These are phyloP conservation scores for Trichosanthes truncata DNA, from an alignment of 306 rosid species.

Conservation along the genomic window DNA sequence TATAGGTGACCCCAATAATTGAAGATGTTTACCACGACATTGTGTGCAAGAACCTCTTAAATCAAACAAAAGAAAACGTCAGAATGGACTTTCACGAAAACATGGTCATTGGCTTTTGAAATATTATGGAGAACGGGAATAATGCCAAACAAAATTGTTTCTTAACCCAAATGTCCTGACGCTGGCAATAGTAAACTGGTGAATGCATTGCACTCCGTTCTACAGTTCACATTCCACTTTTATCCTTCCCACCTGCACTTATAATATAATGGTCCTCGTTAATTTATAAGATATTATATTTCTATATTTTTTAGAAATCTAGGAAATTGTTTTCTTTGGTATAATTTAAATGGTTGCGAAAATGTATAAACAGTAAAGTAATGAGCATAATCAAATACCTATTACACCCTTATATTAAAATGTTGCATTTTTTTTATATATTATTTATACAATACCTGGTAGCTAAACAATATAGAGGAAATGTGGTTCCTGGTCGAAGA, in stretches of 20 bases:
- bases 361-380: neutral
- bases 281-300: too few relatives aligned
- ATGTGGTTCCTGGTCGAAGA: neutral
- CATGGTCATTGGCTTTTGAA: neutral
- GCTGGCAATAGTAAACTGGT: neutral
- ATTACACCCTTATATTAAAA: neutral
- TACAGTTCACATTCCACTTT: neutral
- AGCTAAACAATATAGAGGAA: neutral
- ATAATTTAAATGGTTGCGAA: neutral
- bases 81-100: neutral
- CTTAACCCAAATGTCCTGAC: neutral
- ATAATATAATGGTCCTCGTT: neutral
- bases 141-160: neutral
- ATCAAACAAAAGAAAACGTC: neutral
- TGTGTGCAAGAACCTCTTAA: conserved; percentile 1
- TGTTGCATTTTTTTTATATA: too few relatives aligned
- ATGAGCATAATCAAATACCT: neutral
- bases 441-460: neutral
- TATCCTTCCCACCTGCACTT: neutral
- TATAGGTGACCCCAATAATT: conserved; percentile 7
- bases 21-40: neutral
- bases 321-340: neutral
- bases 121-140: neutral
- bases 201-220: neutral
- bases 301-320: neutral